Percentiles rank a stretch among this genome's conserved stretches.
These are phyloP conservation scores for Phaeotremella fagi DNA, from an alignment of 768 basidiomycete genomes.

Conservation along the genomic window DNA sequence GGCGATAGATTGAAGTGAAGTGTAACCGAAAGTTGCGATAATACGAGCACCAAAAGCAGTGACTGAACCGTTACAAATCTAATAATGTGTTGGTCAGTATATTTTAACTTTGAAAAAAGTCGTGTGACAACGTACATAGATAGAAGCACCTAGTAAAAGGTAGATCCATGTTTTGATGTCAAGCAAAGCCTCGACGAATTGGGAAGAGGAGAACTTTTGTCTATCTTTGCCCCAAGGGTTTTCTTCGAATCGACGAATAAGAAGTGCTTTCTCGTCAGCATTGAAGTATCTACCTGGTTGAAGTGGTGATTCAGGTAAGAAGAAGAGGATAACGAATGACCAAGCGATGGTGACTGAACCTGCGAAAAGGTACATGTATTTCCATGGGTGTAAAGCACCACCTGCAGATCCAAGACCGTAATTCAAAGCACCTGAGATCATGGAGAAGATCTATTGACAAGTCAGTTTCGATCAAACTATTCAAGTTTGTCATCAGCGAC, in stretches of 20 bases:
- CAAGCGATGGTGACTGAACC: constrained; percentile 47
- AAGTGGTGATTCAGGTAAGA: constrained; percentile 46
- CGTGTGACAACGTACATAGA: constrained; percentile 32
- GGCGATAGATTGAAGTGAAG: constrained; percentile 37
- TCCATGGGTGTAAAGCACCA: constrained; percentile 38
- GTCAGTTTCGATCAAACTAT: no score
- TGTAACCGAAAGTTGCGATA: constrained; percentile 48
- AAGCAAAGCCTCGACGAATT: constrained; percentile 40
- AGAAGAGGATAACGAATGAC: constrained; percentile 41
- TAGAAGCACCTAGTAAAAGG: constrained; percentile 45
- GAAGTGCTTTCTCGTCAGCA: constrained; percentile 34
- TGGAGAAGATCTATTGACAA: constrained; percentile 48
- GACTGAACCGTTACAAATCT: constrained; percentile 42
- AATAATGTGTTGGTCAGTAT: not conserved
- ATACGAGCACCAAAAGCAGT: constrained; percentile 49
- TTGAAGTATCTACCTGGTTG: constrained; percentile 41
- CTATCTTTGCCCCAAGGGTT: constrained; percentile 31
- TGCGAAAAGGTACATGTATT: constrained; percentile 42
- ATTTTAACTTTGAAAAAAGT: not conserved
- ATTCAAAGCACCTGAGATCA: constrained; percentile 49
- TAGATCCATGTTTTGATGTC: constrained; percentile 49
- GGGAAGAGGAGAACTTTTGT: constrained; percentile 30
- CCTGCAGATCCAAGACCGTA: constrained; percentile 45
- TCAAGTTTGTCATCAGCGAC: constrained; percentile 2
- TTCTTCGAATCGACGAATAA: constrained; percentile 30